phyloP scores from a whole-genome alignment of 331 rosid genomes.

The Quercus phellos region DNA sequence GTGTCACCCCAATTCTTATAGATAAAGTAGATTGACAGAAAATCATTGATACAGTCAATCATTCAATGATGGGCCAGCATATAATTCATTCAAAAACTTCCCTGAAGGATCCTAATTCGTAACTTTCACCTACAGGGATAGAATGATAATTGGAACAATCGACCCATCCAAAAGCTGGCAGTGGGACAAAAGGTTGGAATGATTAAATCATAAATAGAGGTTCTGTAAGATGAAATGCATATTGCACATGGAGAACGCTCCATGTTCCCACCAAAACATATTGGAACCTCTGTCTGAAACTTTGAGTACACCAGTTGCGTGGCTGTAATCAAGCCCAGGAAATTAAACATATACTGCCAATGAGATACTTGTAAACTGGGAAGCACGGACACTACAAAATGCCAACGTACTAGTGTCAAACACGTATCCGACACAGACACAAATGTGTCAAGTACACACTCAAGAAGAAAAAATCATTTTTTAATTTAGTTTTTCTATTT shows the following conservation, averaged over 20 bases:
- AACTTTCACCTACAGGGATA: neutral
- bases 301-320: neutral
- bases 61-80: constrained; percentile 29
- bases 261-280: neutral
- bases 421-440: no score
- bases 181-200: constrained; percentile 22
- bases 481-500: no score
- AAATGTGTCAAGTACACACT: no score
- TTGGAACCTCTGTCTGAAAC: neutral
- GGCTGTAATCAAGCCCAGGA: constrained; percentile 1
- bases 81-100: constrained; percentile 14
- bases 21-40: constrained; percentile 26
- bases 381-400: no score
- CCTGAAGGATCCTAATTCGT: neutral
- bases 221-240: neutral
- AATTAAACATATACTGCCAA: constrained; percentile 10
- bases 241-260: neutral
- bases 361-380: constrained; percentile 8
- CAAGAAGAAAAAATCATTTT: no score
- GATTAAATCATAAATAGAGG: constrained; percentile 2
- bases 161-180: constrained; percentile 29
- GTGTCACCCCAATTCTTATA: neutral
- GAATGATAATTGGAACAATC: constrained; percentile 20
- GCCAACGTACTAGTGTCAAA: no score
- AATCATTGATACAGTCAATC: constrained; percentile 23